These are phyloP conservation scores for Phytophthora pluvialis DNA, from an alignment of 352 stramenopile genomes.

Conservation along the genomic window DNA sequence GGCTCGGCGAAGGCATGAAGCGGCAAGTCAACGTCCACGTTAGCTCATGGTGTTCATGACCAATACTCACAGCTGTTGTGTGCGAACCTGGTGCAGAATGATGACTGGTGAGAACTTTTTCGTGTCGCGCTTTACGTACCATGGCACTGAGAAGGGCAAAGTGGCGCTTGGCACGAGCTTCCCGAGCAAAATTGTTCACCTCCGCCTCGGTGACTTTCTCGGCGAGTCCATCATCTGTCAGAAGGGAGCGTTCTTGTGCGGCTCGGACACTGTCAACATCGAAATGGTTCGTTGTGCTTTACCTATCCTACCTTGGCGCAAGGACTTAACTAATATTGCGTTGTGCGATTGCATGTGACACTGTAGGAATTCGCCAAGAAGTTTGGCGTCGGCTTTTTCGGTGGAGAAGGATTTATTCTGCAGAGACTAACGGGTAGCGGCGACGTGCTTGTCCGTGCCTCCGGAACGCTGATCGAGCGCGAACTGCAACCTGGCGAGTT, in stretches of 20 bases:
- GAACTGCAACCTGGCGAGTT: conserved; percentile 89
- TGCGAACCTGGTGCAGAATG: conserved; percentile 40
- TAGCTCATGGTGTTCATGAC: conserved; percentile 1
- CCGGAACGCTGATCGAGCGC: conserved; percentile 88
- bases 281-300: conserved; percentile 69
- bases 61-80: conserved; percentile 8
- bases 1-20: conserved; percentile 86
- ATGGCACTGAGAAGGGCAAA: conserved; percentile 62
- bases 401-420: conserved; percentile 94
- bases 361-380: conserved; percentile 90
- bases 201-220: conserved; percentile 90
- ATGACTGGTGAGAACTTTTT: conserved; percentile 88
- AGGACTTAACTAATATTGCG: neutral
- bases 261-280: conserved; percentile 92
- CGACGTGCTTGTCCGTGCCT: conserved; percentile 93
- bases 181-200: conserved; percentile 90
- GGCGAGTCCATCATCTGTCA: conserved; percentile 91
- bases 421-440: conserved; percentile 91
- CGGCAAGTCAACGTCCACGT: conserved; percentile 80
- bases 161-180: conserved; percentile 92
- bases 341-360: conserved; percentile 1
- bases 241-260: conserved; percentile 92
- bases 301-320: neutral
- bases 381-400: conserved; percentile 93
- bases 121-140: conserved; percentile 76